These are phyloP conservation scores for Candolleomyces efflorescens DNA, from an alignment of 768 basidiomycete species.

Conservation along the genomic window DNA sequence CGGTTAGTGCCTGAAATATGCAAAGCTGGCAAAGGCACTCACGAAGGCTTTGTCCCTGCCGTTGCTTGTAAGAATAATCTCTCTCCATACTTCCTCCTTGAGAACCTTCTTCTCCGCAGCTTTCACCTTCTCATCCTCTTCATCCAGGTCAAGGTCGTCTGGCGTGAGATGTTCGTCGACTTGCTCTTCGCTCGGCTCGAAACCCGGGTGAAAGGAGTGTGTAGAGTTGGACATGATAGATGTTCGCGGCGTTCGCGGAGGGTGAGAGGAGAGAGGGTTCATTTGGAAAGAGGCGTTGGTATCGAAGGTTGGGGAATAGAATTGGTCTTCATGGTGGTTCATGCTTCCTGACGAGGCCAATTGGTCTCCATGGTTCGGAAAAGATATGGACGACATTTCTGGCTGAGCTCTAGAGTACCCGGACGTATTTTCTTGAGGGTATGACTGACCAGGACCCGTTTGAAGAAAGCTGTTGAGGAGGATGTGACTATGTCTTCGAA, in stretches of 20 bases:
- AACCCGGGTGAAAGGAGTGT: conserved; percentile 37
- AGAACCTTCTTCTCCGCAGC: conserved; percentile 44
- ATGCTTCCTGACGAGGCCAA: conserved; percentile 30
- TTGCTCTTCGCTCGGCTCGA: conserved; percentile 38
- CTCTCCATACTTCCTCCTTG: conserved; percentile 73
- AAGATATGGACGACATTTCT: conserved; percentile 64
- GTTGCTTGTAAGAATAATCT: conserved; percentile 70
- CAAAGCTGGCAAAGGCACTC: neutral
- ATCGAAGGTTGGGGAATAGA: conserved; percentile 57
- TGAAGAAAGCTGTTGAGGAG: neutral
- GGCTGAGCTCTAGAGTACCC: neutral
- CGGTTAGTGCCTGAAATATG: neutral
- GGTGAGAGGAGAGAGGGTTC: conserved; percentile 77
- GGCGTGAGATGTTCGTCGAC: conserved; percentile 16
- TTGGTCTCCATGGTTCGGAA: conserved; percentile 40
- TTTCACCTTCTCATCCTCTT: conserved; percentile 43
- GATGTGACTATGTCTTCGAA: too few species aligned
- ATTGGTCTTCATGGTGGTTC: conserved; percentile 42
- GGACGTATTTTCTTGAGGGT: neutral
- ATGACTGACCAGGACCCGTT: neutral
- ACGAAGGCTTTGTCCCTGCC: conserved; percentile 83
- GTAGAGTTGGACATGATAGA: conserved; percentile 40
- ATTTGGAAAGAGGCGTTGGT: conserved; percentile 65
- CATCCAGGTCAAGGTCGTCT: conserved; percentile 40
- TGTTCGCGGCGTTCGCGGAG: conserved; percentile 69